Conservation (phyloP, 78 protist species). For the Dictyostelium capitatum region DNA sequence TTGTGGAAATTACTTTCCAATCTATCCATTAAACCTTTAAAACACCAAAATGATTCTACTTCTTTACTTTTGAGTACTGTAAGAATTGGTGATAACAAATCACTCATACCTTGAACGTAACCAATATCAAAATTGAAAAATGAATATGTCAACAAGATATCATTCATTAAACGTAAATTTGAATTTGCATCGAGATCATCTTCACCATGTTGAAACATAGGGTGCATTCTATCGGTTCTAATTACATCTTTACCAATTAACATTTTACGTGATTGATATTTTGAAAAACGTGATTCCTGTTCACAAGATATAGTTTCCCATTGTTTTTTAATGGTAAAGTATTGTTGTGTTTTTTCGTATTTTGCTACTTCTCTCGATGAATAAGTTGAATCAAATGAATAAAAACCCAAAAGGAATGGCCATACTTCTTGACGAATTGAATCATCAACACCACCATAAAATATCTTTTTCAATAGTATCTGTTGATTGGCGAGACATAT, state of each 20-base stretch:
- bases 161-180: conserved; percentile 34
- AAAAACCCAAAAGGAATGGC: conserved; percentile 72
- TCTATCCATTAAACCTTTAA: conserved; percentile 78
- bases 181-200: conserved; percentile 29
- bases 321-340: conserved; percentile 54
- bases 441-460: conserved; percentile 80
- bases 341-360: conserved; percentile 67
- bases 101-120: conserved; percentile 89
- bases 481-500: conserved; percentile 53
- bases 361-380: conserved; percentile 35
- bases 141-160: conserved; percentile 76
- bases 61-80: conserved; percentile 54
- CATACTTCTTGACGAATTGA: conserved; percentile 81
- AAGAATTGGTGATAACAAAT: conserved; percentile 72
- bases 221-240: conserved; percentile 81
- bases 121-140: conserved; percentile 86
- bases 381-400: conserved; percentile 77
- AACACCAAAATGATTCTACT: conserved; percentile 83
- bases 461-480: conserved; percentile 56
- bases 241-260: conserved; percentile 82
- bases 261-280: conserved; percentile 25
- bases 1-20: conserved; percentile 75
- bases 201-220: conserved; percentile 35
- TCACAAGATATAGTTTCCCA: conserved; percentile 74
- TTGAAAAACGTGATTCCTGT: conserved; percentile 64